Conservation (phyloP, 805 yeast species). For the Hanseniaspora taiwanica region DNA sequence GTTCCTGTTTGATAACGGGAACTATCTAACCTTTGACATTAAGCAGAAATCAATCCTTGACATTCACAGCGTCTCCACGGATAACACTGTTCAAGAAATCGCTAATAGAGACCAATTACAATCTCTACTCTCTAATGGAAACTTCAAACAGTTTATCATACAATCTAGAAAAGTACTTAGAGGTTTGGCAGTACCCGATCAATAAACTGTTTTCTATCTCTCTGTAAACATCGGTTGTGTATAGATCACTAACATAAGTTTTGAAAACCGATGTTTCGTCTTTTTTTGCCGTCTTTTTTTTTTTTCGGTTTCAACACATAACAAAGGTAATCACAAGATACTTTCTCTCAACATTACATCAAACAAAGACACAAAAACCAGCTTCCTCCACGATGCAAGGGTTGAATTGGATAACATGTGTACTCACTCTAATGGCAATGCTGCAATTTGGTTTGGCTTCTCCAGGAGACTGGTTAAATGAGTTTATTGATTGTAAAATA, state of each 20-base stretch:
- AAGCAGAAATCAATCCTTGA: conserved; percentile 16
- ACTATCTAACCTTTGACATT: conserved; percentile 34
- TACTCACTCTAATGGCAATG: neutral
- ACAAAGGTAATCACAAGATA: too few species aligned
- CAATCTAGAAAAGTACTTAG: conserved; percentile 2
- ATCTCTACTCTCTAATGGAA: neutral
- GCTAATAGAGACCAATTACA: neutral
- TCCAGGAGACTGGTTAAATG: conserved; percentile 48
- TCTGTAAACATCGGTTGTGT: too few species aligned
- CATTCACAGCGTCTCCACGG: conserved; percentile 6
- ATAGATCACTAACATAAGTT: too few species aligned
- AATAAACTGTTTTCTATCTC: too few species aligned
- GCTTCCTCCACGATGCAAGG: too few species aligned
- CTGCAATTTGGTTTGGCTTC: conserved; percentile 26
- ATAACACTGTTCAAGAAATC: conserved; percentile 1
- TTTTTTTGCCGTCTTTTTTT: too few species aligned
- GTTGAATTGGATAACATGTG: neutral
- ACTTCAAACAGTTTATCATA: conserved; percentile 4
- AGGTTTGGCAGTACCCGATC: too few species aligned
- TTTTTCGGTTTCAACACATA: too few species aligned
- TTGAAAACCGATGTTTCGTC: too few species aligned
- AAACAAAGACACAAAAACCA: too few species aligned
- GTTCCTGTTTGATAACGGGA: conserved; percentile 25
- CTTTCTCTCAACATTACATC: too few species aligned
- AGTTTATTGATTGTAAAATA: conserved; percentile 39